Percentiles rank a stretch among this genome's conserved stretches.
Conservation (phyloP, 805 yeast species). For the Yarrowia hollandica region DNA sequence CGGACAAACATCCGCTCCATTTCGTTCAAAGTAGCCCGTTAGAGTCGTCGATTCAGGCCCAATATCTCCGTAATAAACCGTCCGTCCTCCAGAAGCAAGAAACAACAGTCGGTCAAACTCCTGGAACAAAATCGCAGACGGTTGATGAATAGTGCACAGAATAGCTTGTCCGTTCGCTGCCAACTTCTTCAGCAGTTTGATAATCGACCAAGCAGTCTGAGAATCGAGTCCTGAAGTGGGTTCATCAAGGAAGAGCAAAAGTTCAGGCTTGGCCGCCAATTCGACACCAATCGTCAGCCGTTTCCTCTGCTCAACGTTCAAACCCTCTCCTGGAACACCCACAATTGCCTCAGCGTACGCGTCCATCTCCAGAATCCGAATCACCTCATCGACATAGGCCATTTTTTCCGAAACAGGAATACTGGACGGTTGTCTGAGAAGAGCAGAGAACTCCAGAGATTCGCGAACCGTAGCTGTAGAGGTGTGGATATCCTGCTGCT, state of each 20-base stretch:
- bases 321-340: conserved; percentile 72
- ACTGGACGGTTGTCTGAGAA: conserved; percentile 59
- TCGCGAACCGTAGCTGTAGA: conserved; percentile 69
- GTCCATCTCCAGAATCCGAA: conserved; percentile 62
- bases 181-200: conserved; percentile 58
- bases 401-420: conserved; percentile 58
- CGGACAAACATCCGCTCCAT: conserved; percentile 70
- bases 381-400: conserved; percentile 64
- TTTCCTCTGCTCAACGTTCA: conserved; percentile 63
- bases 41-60: conserved; percentile 61
- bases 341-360: conserved; percentile 69
- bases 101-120: conserved; percentile 76
- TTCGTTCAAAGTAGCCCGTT: conserved; percentile 49
- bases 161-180: conserved; percentile 65
- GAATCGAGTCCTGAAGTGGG: conserved; percentile 71
- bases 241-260: conserved; percentile 61
- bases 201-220: conserved; percentile 67
- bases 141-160: conserved; percentile 79
- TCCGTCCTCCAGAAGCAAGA: conserved; percentile 67
- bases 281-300: conserved; percentile 69
- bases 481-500: conserved; percentile 74
- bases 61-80: conserved; percentile 73
- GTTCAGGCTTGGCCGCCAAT: conserved; percentile 62
- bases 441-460: conserved; percentile 65
- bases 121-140: conserved; percentile 74